phyloP scores from a whole-genome alignment of 106 monocot species.

The Hemerocallis citrina region DNA sequence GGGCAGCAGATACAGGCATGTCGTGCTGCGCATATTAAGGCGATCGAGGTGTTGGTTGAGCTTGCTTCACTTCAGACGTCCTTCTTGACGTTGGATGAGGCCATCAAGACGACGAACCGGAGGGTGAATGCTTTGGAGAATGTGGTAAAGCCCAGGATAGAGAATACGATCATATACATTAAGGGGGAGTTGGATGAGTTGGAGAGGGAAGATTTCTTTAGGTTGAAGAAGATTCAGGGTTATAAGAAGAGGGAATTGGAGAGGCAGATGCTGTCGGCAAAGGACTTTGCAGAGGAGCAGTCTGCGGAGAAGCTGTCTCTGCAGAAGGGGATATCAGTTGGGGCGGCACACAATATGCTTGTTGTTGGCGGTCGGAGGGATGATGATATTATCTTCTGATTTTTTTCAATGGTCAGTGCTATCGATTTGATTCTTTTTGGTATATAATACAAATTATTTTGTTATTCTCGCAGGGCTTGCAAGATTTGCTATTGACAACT shows the following conservation, averaged over 20 bases:
- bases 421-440: no score
- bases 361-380: slow-evolving; percentile 54
- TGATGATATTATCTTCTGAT: slow-evolving; percentile 85
- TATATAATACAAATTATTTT: no score
- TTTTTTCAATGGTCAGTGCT: not conserved
- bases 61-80: slow-evolving; percentile 95
- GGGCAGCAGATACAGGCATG: slow-evolving; percentile 90
- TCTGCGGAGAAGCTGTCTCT: slow-evolving; percentile 31
- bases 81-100: slow-evolving; percentile 90
- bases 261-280: slow-evolving; percentile 41
- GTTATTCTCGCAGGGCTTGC: no score
- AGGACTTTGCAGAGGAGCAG: slow-evolving; percentile 46
- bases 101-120: slow-evolving; percentile 95
- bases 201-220: slow-evolving; percentile 95
- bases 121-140: slow-evolving; percentile 94
- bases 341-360: slow-evolving; percentile 45
- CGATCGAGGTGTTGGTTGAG: slow-evolving; percentile 90
- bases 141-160: slow-evolving; percentile 88
- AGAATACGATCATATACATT: slow-evolving; percentile 93
- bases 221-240: slow-evolving; percentile 92
- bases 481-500: no score
- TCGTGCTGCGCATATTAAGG: slow-evolving; percentile 68
- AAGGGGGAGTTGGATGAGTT: slow-evolving; percentile 91
- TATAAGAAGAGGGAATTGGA: slow-evolving; percentile 84
- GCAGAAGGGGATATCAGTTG: slow-evolving; percentile 57